Evolutionary conservation across 495 filamentous ascomycete genomes (phyloP), one percentile per base, ranked within the genome.

Genomic region (Tuber umbilicatum): DNA sequence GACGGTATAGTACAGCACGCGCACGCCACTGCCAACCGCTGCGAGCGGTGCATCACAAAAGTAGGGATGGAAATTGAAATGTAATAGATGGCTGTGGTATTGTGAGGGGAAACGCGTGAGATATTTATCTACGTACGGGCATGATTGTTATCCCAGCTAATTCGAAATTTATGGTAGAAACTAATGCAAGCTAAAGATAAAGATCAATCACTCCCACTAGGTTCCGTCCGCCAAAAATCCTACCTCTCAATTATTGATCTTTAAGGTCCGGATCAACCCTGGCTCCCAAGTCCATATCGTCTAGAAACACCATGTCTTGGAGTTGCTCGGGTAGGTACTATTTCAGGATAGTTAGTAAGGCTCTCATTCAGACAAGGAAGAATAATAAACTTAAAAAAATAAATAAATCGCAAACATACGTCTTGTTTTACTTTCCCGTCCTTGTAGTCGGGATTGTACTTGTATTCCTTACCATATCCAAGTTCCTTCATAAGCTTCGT

Each of bases 401-500:
- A n/a, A n/a, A n/a, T n/a, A n/a, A 3, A 14, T 64, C 17, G 12
- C 31, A 73, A 76, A 75, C 80, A 31, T 72, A 81, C 79, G 50
- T 95, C 92, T 84, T 99, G 95, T 79, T 86, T 87, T 27, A 97
- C 94, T 80, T 85, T 88, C n/a, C 95, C 95, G 76, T 93, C 89
- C 78, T 86, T 84, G 81, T 92, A 99, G 79, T 93, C 90, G 1
- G 95, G 95, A 80, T 96, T 96, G 83, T 99, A 99, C 81, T 99
- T 99, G 82, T 99, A 99, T 82, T 92, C 93, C 70, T 87, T 90
- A 16, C 95, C 95, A 78, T 93, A 93, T 2, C 93, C 94, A 69
- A 97, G 84, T 81, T 97, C 94, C 78, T 92, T 92, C 95, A 99
- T 96, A 78, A 97, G 80, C 79, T 89, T 88, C 10, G 95, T 98